Evolutionary conservation across 208 protist species (phyloP).

Genomic region (Trypanosoma platydactyli): DNA sequence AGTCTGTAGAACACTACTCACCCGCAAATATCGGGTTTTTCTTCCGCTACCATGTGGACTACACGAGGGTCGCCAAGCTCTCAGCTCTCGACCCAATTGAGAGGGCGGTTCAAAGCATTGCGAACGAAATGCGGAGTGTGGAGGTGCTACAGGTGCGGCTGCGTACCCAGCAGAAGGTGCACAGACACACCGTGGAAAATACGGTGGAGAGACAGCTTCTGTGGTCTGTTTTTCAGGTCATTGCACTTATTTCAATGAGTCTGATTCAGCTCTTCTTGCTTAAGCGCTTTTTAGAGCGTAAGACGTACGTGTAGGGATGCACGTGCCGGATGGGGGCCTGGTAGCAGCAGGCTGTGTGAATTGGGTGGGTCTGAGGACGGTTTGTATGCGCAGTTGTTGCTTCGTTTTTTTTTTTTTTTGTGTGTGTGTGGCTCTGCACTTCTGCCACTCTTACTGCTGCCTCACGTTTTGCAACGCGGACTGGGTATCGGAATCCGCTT

Average conservation of each 20-base stretch:
- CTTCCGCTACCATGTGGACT: constrained; percentile 39
- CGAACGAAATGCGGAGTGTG: constrained; percentile 35
- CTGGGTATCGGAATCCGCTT: no score
- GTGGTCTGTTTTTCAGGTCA: constrained; percentile 74
- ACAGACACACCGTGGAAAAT: constrained; percentile 67
- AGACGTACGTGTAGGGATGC: constrained; percentile 56
- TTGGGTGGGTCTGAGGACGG: no score
- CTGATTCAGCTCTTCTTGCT: constrained; percentile 75
- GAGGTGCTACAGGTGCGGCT: constrained; percentile 55
- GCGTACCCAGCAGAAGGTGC: constrained; percentile 52
- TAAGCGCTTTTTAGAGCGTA: constrained; percentile 77
- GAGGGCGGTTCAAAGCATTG: constrained; percentile 38
- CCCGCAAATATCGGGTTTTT: constrained; percentile 44
- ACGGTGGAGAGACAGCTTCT: constrained; percentile 57
- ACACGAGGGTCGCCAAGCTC: constrained; percentile 25
- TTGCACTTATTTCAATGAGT: constrained; percentile 60
- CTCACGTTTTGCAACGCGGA: no score
- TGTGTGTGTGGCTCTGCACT: neutral
- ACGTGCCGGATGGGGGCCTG: no score
- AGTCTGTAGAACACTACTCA: constrained; percentile 42
- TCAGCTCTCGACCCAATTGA: constrained; percentile 74
- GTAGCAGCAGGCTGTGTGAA: no score
- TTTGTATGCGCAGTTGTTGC: no score
- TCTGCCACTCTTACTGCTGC: neutral
- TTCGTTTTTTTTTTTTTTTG: constrained; percentile 13